Percentiles rank a stretch among this genome's conserved stretches.
These are phyloP conservation scores for Nigrograna mackinnonii DNA, from an alignment of 2,329 filamentous ascomycete genomes.

Conservation along the genomic window DNA sequence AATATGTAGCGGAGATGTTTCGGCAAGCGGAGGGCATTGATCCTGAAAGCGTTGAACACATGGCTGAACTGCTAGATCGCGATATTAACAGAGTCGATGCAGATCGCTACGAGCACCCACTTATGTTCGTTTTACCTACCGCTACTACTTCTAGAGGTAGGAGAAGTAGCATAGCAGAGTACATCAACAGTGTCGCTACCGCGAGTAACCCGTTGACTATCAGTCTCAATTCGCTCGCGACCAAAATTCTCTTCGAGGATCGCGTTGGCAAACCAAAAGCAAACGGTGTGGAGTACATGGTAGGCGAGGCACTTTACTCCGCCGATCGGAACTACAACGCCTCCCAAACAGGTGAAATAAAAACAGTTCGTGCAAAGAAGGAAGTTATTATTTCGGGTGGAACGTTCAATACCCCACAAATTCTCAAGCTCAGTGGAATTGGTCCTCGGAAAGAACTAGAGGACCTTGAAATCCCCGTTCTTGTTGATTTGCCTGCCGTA, in stretches of 20 bases:
- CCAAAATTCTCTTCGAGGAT: slow-evolving; percentile 65
- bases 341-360: slow-evolving; percentile 28
- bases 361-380: slow-evolving; percentile 16
- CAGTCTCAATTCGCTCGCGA: slow-evolving; percentile 62
- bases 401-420: slow-evolving; percentile 64
- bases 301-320: slow-evolving; percentile 40
- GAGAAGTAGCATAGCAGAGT: slow-evolving; percentile 54
- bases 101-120: slow-evolving; percentile 6
- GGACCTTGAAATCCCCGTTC: slow-evolving; percentile 54
- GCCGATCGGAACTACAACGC: slow-evolving; percentile 40
- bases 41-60: neutral
- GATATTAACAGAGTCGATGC: slow-evolving; percentile 12
- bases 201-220: slow-evolving; percentile 58
- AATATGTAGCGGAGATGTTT: neutral
- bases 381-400: slow-evolving; percentile 44
- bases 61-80: slow-evolving; percentile 3
- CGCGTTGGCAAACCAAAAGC: slow-evolving; percentile 58
- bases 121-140: slow-evolving; percentile 58
- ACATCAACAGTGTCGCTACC: slow-evolving; percentile 51
- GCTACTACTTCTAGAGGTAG: slow-evolving; percentile 50
- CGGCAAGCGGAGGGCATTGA: neutral
- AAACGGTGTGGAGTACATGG: slow-evolving; percentile 41
- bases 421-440: slow-evolving; percentile 66
- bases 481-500: slow-evolving; percentile 60
- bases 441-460: slow-evolving; percentile 57